phyloP scores from a whole-genome alignment of 192 early-diverging fungal genomes.

The Backusella tuberculispora region DNA sequence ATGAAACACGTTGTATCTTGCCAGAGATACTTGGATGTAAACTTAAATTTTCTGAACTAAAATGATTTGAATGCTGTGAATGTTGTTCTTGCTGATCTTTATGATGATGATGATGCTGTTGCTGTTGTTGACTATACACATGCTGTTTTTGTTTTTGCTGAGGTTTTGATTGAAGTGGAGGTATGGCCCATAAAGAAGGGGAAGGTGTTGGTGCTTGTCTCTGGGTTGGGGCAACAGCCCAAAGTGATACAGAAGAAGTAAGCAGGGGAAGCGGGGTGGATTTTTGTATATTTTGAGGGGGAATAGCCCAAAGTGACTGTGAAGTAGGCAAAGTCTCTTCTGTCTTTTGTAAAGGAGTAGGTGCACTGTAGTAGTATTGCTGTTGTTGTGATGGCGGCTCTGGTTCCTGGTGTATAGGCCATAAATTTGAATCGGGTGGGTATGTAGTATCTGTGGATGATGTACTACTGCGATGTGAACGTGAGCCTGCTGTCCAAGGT shows the following conservation, averaged over 20 bases:
- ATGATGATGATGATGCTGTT: neutral
- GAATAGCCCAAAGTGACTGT: conserved; percentile 29
- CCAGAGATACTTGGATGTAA: conserved; percentile 18
- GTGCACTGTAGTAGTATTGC: neutral
- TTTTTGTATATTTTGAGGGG: conserved; percentile 17
- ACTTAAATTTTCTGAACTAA: conserved; percentile 15
- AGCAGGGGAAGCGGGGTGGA: neutral
- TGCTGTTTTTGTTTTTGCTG: neutral
- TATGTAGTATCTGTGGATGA: conserved; percentile 17
- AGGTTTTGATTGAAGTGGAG: conserved; percentile 9
- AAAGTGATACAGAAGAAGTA: conserved; percentile 21
- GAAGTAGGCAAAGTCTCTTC: conserved; percentile 10
- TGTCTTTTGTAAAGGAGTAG: conserved; percentile 8
- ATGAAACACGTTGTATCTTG: conserved; percentile 17
- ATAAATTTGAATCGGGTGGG: conserved; percentile 14
- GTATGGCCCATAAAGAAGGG: conserved; percentile 17
- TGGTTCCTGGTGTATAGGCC: conserved; percentile 12
- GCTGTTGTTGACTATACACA: neutral
- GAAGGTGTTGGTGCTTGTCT: neutral
- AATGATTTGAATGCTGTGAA: neutral
- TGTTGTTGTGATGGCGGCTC: neutral
- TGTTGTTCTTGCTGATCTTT: neutral
- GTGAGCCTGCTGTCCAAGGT: neutral
- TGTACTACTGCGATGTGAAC: conserved; percentile 11
- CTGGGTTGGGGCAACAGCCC: conserved; percentile 25